These are phyloP conservation scores for Stemphylium lycopersici DNA, from an alignment of 2,329 filamentous ascomycete species.

Conservation along the genomic window DNA sequence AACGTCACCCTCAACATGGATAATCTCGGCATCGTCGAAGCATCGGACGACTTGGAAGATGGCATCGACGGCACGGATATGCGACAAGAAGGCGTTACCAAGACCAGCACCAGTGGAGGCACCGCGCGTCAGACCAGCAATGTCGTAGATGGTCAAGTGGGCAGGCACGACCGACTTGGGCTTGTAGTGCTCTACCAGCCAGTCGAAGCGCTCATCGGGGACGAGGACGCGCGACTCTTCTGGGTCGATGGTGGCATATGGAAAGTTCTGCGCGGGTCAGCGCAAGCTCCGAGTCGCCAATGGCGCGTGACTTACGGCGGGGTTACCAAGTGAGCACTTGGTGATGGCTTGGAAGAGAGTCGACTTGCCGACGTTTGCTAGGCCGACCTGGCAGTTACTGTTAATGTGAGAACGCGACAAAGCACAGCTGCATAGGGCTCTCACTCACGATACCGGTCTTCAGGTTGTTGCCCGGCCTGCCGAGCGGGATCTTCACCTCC, in stretches of 20 bases:
- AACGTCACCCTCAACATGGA: slow-evolving; percentile 98
- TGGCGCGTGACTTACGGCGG: slow-evolving; percentile 69
- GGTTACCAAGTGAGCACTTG: slow-evolving; percentile 95
- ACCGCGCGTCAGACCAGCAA: slow-evolving; percentile 92
- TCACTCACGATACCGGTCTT: slow-evolving; percentile 97
- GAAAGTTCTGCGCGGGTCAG: slow-evolving; percentile 76
- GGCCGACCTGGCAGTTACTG: slow-evolving; percentile 75
- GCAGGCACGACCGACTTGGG: slow-evolving; percentile 97
- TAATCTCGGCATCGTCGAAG: slow-evolving; percentile 99
- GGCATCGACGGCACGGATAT: slow-evolving; percentile 97
- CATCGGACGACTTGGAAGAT: slow-evolving; percentile 97
- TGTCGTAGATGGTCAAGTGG: slow-evolving; percentile 98
- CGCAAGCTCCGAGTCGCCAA: neutral
- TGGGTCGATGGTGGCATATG: slow-evolving; percentile 97
- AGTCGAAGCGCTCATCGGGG: slow-evolving; percentile 94
- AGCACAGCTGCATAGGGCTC: slow-evolving; percentile 49
- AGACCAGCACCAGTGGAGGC: slow-evolving; percentile 97
- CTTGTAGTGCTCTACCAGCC: slow-evolving; percentile 95
- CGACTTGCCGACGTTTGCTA: slow-evolving; percentile 99
- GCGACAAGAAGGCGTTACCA: slow-evolving; percentile 96
- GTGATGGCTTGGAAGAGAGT: slow-evolving; percentile 99
- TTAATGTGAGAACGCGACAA: slow-evolving; percentile 50
- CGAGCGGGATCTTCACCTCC: slow-evolving; percentile 95
- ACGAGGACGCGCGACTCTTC: slow-evolving; percentile 98
- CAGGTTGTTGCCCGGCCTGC: slow-evolving; percentile 94